Percentiles rank a stretch among this genome's conserved stretches.
These are phyloP conservation scores for Aureobasidium sp. DNA, from an alignment of 2,329 filamentous ascomycete species.

Conservation along the genomic window DNA sequence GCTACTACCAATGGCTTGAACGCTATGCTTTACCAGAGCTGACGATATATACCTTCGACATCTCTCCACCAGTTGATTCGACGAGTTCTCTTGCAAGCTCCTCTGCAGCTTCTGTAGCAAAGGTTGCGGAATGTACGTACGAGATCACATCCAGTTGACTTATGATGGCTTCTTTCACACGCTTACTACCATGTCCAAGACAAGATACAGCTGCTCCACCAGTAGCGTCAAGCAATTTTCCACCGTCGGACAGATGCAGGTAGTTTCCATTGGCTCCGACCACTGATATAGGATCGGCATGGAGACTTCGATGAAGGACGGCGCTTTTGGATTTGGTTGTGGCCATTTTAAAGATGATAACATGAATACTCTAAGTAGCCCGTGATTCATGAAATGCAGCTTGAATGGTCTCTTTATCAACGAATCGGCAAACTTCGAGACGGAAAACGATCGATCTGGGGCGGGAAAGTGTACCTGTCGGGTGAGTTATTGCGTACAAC, in stretches of 20 bases:
- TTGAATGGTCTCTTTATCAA: background rate
- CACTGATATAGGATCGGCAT: constrained; percentile 38
- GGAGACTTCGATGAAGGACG: constrained; percentile 46
- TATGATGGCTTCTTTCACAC: constrained; percentile 51
- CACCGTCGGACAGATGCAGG: constrained; percentile 46
- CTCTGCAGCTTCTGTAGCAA: constrained; percentile 45
- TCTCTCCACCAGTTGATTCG: constrained; percentile 41
- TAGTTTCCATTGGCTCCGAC: constrained; percentile 42
- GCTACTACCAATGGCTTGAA: background rate
- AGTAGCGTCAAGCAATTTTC: constrained; percentile 60
- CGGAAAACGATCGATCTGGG: background rate
- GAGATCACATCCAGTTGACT: constrained; percentile 50
- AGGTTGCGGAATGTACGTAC: constrained; percentile 53
- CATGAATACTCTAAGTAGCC: too few species aligned
- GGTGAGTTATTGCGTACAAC: background rate
- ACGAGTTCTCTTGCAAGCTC: constrained; percentile 44
- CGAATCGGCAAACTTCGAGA: background rate
- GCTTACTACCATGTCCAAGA: constrained; percentile 56
- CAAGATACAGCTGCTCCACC: constrained; percentile 65
- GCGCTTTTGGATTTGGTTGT: constrained; percentile 14
- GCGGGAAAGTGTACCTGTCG: background rate
- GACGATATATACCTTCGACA: constrained; percentile 48
- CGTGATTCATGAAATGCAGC: background rate
- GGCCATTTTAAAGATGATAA: background rate
- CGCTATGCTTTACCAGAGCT: constrained; percentile 42